phyloP scores from a whole-genome alignment of 2,329 filamentous ascomycete genomes.

The Paraphaeosphaeria sporulosa region DNA sequence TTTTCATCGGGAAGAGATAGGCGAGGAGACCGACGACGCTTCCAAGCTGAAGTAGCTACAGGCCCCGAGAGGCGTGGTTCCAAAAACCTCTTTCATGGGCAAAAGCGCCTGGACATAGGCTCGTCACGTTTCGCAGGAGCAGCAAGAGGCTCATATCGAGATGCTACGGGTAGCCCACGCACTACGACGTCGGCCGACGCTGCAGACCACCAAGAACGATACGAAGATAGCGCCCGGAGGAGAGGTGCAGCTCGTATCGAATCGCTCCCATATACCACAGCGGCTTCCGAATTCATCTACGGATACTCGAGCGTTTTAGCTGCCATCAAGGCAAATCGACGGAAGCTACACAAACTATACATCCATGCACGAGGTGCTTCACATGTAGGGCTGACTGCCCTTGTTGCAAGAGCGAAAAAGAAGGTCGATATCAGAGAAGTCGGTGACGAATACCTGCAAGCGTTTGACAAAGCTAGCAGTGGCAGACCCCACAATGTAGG shows the following conservation, averaged over 20 bases:
- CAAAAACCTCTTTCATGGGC: too few relatives aligned
- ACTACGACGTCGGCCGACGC: not conserved
- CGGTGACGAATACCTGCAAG: slow-evolving; percentile 66
- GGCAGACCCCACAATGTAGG: slow-evolving; percentile 80
- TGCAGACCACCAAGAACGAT: not conserved
- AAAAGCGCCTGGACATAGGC: not conserved
- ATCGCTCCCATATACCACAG: slow-evolving; percentile 76
- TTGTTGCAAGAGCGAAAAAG: slow-evolving; percentile 25
- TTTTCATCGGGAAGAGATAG: slow-evolving; percentile 12
- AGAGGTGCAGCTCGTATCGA: slow-evolving; percentile 13
- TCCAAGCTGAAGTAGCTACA: too few relatives aligned
- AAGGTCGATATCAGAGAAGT: slow-evolving; percentile 67
- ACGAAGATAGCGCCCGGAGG: not conserved
- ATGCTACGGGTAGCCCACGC: not conserved
- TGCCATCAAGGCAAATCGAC: slow-evolving; percentile 72
- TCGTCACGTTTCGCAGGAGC: not conserved
- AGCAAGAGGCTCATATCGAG: not conserved
- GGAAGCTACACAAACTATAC: slow-evolving; percentile 86
- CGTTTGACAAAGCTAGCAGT: slow-evolving; percentile 84
- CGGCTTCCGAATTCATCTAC: slow-evolving; percentile 91
- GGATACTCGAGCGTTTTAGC: slow-evolving; percentile 82
- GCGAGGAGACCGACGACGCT: not conserved
- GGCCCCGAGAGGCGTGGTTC: too few relatives aligned
- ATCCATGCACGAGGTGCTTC: slow-evolving; percentile 54
- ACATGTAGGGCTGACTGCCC: slow-evolving; percentile 21